phyloP scores from a whole-genome alignment of 31 red algal species.

The Pterothamnion heteromorphum region DNA sequence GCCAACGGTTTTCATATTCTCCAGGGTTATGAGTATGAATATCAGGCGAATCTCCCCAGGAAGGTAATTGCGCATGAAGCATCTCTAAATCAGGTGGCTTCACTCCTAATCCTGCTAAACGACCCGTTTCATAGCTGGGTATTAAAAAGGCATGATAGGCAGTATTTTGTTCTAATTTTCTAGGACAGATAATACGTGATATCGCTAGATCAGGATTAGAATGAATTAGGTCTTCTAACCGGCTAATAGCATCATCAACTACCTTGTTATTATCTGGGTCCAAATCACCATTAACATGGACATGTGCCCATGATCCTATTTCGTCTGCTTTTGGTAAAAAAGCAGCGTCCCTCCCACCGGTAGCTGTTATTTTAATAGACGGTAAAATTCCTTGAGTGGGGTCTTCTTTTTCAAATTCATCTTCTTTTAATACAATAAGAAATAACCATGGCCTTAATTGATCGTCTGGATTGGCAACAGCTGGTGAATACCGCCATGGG shows the following conservation, averaged over 20 bases:
- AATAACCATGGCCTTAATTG: not conserved
- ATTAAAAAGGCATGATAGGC: not conserved
- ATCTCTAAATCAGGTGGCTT: too few relatives aligned
- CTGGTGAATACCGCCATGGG: not conserved
- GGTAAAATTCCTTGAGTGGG: not conserved
- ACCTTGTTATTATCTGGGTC: not conserved
- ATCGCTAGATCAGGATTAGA: not conserved
- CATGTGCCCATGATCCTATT: not conserved
- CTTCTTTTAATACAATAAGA: not conserved
- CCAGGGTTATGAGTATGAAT: too few relatives aligned
- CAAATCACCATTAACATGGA: not conserved
- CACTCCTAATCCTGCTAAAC: not conserved
- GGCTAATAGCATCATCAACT: not conserved
- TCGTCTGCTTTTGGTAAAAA: too few relatives aligned
- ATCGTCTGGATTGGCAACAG: not conserved
- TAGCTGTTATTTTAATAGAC: conserved; percentile 6
- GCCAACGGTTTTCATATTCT: too few relatives aligned
- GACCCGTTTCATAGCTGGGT: not conserved
- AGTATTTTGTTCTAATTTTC: not conserved
- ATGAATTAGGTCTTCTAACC: not conserved
- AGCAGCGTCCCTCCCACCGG: not conserved
- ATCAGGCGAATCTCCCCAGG: too few relatives aligned
- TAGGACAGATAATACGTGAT: not conserved
- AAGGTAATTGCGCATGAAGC: too few relatives aligned
- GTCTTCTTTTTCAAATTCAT: not conserved